These are phyloP conservation scores for Agrocybe praecox DNA, from an alignment of 768 basidiomycete species.

Conservation along the genomic window DNA sequence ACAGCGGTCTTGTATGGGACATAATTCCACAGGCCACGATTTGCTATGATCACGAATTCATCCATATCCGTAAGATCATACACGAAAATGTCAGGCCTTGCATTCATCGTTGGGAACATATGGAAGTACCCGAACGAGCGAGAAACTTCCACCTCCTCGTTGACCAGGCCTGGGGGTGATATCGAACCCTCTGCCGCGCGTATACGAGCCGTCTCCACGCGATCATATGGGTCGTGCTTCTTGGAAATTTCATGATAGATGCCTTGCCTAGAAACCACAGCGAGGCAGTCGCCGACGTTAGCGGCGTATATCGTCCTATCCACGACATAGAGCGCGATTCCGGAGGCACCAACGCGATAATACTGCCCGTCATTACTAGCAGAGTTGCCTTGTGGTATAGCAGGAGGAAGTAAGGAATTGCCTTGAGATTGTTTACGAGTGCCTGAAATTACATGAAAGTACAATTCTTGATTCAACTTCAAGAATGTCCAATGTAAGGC, in stretches of 20 bases:
- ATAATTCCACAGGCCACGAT: constrained; percentile 91
- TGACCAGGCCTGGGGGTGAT: constrained; percentile 86
- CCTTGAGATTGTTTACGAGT: constrained; percentile 76
- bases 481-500: constrained; percentile 89
- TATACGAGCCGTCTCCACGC: constrained; percentile 83
- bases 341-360: constrained; percentile 75
- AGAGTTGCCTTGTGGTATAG: too few species aligned
- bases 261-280: constrained; percentile 81
- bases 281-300: constrained; percentile 87
- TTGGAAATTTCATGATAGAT: constrained; percentile 73
- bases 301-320: constrained; percentile 85
- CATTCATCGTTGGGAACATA: constrained; percentile 87
- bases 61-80: constrained; percentile 80
- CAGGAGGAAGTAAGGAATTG: constrained; percentile 37
- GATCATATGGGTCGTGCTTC: constrained; percentile 90
- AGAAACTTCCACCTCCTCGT: constrained; percentile 91
- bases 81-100: constrained; percentile 75
- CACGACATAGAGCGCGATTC: constrained; percentile 83
- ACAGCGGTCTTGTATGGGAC: constrained; percentile 95
- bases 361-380: constrained; percentile 49
- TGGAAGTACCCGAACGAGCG: constrained; percentile 93
- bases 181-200: constrained; percentile 93
- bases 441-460: constrained; percentile 61
- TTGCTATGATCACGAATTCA: constrained; percentile 96
- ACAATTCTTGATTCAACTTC: constrained; percentile 78